Conservation (phyloP, 176 grass and related monocot genomes). For the Puya raimondii region DNA sequence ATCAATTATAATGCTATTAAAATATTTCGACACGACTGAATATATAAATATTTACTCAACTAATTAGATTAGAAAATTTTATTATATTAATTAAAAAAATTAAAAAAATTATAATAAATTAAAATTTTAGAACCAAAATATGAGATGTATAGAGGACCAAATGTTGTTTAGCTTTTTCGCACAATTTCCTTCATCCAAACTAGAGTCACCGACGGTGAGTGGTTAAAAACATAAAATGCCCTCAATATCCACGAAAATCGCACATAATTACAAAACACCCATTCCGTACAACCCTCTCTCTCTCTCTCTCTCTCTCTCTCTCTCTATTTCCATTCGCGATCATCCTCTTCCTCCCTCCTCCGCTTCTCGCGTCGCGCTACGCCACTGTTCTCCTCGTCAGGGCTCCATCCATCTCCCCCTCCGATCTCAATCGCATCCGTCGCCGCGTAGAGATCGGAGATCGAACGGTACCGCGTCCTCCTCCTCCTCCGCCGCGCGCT, state of each 20-base stretch:
- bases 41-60: no score
- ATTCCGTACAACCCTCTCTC: neutral
- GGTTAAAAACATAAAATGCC: constrained; percentile 5
- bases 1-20: no score
- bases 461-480: constrained; percentile 35
- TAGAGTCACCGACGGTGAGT: no score
- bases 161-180: no score
- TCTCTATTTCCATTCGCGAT: constrained; percentile 12
- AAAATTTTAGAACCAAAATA: no score
- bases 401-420: neutral
- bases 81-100: no score
- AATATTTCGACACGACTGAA: no score
- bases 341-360: constrained; percentile 10
- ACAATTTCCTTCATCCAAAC: no score
- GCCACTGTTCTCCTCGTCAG: no score
- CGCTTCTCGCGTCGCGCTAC: neutral
- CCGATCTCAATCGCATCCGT: constrained; percentile 15
- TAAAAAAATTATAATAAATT: no score
- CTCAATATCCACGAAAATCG: neutral
- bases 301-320: constrained; percentile 10
- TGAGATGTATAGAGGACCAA: no score
- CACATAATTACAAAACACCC: neutral
- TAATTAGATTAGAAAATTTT: no score
- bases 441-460: constrained; percentile 40
- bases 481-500: constrained; percentile 16